A percentile compares a stretch with the other conserved stretches of the same genome.
Evolutionary conservation across 2,329 filamentous ascomycete genomes (phyloP).

Genomic region (Aspergillus quadricinctus): DNA sequence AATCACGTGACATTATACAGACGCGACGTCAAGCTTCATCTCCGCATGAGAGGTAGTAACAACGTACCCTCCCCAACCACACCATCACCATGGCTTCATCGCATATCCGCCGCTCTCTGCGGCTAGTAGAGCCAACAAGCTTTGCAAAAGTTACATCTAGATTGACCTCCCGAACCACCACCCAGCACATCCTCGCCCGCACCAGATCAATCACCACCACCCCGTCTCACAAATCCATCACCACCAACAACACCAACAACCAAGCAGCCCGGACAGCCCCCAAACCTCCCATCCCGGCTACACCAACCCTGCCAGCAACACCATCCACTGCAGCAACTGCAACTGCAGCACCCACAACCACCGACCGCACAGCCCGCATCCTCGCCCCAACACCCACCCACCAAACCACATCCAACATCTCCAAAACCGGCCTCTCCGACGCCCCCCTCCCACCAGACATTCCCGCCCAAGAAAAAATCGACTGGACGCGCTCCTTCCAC

Average conservation of each 20-base stretch:
- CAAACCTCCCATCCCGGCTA: constrained; percentile 14
- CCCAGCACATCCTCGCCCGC: constrained; percentile 1
- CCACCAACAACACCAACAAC: constrained; percentile 6
- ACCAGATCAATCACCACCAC: constrained; percentile 9
- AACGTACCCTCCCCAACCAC: neutral
- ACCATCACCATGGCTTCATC: constrained; percentile 19
- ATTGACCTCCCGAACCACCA: neutral
- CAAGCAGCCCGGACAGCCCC: constrained; percentile 5
- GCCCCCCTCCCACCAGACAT: constrained; percentile 29
- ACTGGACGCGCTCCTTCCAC: constrained; percentile 83
- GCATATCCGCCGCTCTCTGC: constrained; percentile 16
- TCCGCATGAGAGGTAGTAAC: constrained; percentile 1
- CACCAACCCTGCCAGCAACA: constrained; percentile 6
- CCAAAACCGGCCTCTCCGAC: constrained; percentile 35
- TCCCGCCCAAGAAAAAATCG: constrained; percentile 47
- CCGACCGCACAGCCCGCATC: constrained; percentile 14
- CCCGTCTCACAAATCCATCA: neutral
- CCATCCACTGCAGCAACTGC: constrained; percentile 9
- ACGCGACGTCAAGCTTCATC: neutral
- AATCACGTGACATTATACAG: constrained; percentile 24
- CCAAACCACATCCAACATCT: constrained; percentile 34
- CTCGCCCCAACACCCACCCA: constrained; percentile 24
- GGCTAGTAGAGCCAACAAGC: constrained; percentile 11
- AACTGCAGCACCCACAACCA: constrained; percentile 8
- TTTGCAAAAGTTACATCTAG: neutral